Base-by-base conservation (phyloP, 108 stramenopile genomes). In the Poteriospumella lacustris region DNA sequence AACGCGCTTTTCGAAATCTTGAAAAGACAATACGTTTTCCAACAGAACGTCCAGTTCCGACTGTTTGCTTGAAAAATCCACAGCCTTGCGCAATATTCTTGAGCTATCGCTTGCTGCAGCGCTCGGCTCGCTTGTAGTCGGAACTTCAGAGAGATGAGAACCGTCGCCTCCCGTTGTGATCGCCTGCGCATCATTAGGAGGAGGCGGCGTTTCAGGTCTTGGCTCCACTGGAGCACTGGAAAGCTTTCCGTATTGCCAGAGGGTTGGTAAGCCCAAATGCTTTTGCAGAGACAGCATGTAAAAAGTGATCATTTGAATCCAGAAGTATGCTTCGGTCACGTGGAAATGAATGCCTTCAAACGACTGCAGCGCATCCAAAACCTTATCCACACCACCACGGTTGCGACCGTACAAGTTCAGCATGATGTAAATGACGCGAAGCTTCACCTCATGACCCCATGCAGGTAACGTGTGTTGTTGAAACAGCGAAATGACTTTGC, bases 301-400 rank as follows among this genome's bases (percentile, higher is more conserved):
- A 67, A 12, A 67, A 15, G 64, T 40, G 15, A 73, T 73, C 70
- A 73, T 73, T 9, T 73, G 70, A 44, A 73, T 52, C 70, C 70
- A 73, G 41, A 73, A 73, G 41, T 73, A 73, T 5, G 3, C 36
- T 38, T 33, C 12, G 26, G 70, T 42, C 41, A 52, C 40, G 36
- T 73, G 70, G 19, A 40, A 68, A 33, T 26, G 5, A 5, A 5
- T 19, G 26, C n/a, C 36, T 56, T 44, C 43, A 67, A 12, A 38
- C 40, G 15, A 19, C 40, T 12, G 12, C 28, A 73, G 36, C n/a
- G 5, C 41, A 9, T 73, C 70, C 31, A 56, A 73, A 3, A 56
- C 5, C 41, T 42, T 5, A 3, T 12, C 5, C 42, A 26, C 3
- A 5, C 70, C 47, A 12, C 41, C 41, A 9, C 43, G 26, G 5